phyloP scores from a whole-genome alignment of 129 eudicot species.

The Sambucus nigra region DNA sequence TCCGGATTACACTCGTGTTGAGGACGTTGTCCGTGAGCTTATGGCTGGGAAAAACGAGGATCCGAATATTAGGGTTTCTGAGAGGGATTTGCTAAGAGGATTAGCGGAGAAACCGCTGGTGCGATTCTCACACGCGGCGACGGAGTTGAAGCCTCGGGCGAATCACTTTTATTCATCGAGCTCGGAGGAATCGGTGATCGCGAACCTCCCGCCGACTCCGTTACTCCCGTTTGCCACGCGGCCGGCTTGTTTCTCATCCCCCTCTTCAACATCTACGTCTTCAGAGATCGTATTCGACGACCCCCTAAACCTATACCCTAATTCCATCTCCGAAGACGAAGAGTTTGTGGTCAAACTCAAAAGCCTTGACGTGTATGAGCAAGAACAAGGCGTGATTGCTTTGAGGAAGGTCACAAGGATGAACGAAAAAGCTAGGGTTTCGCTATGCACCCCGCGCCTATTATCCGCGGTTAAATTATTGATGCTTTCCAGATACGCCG shows the following conservation, averaged over 20 bases:
- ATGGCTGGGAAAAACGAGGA: constrained; percentile 14
- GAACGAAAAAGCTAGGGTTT: constrained; percentile 48
- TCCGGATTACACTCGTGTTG: constrained; percentile 35
- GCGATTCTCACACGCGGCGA: constrained; percentile 44
- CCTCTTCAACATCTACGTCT: constrained; percentile 51
- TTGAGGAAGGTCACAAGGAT: constrained; percentile 55
- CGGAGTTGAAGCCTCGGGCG: constrained; percentile 47
- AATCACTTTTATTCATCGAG: constrained; percentile 46
- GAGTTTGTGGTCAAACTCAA: constrained; percentile 28
- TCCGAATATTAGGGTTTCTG: constrained; percentile 38
- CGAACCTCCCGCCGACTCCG: constrained; percentile 49
- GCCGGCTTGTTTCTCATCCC: constrained; percentile 60
- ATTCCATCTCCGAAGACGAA: constrained; percentile 33
- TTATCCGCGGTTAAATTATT: constrained; percentile 33
- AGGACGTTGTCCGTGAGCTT: constrained; percentile 16
- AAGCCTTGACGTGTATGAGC: constrained; percentile 59
- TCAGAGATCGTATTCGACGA: constrained; percentile 35
- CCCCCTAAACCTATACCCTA: constrained; percentile 15
- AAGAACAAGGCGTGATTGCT: constrained; percentile 50
- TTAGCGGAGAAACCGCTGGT: constrained; percentile 45
- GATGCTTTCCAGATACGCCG: constrained; percentile 42
- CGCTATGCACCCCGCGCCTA: constrained; percentile 54
- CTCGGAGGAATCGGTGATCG: constrained; percentile 84
- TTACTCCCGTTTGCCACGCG: constrained; percentile 63
- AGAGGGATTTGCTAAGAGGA: constrained; percentile 46